These are phyloP conservation scores for Knufia petricola DNA, from an alignment of 2,329 filamentous ascomycete species.

Conservation along the genomic window DNA sequence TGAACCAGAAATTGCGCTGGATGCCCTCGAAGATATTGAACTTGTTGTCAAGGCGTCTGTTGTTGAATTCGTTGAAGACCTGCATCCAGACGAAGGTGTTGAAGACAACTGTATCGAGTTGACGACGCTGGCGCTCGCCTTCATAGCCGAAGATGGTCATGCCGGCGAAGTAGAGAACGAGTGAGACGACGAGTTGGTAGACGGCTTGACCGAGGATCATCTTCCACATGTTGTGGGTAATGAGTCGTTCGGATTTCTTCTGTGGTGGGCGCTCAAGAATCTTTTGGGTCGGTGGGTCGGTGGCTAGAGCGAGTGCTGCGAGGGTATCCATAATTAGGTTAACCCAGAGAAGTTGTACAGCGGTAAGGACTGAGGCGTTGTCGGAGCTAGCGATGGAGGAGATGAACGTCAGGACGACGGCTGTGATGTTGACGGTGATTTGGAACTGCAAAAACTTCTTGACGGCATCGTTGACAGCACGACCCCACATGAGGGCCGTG, in stretches of 20 bases:
- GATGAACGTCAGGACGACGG: conserved; percentile 77
- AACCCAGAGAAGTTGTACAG: conserved; percentile 89
- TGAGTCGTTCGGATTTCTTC: conserved; percentile 62
- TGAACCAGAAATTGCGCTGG: conserved; percentile 76
- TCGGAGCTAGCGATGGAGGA: conserved; percentile 64
- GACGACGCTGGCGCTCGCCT: conserved; percentile 32
- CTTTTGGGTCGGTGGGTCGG: conserved; percentile 74
- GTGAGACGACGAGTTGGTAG: conserved; percentile 71
- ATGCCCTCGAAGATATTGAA: conserved; percentile 95
- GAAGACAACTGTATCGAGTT: conserved; percentile 77
- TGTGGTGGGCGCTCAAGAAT: conserved; percentile 73
- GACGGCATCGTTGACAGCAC: conserved; percentile 58
- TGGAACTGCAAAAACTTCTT: conserved; percentile 57
- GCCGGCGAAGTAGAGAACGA: conserved; percentile 72
- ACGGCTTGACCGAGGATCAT: conserved; percentile 93
- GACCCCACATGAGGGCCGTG: conserved; percentile 59
- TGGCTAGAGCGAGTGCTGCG: conserved; percentile 77
- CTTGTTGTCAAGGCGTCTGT: conserved; percentile 83
- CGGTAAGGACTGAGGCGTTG: conserved; percentile 68
- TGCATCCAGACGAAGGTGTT: conserved; percentile 99
- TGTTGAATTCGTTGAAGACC: conserved; percentile 97
- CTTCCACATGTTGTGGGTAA: conserved; percentile 95
- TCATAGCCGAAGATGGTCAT: conserved; percentile 51
- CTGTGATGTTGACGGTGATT: conserved; percentile 82
- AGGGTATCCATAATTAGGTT: conserved; percentile 98